Base-by-base conservation (phyloP, 75 land plant genomes). In the Pinus taeda region DNA sequence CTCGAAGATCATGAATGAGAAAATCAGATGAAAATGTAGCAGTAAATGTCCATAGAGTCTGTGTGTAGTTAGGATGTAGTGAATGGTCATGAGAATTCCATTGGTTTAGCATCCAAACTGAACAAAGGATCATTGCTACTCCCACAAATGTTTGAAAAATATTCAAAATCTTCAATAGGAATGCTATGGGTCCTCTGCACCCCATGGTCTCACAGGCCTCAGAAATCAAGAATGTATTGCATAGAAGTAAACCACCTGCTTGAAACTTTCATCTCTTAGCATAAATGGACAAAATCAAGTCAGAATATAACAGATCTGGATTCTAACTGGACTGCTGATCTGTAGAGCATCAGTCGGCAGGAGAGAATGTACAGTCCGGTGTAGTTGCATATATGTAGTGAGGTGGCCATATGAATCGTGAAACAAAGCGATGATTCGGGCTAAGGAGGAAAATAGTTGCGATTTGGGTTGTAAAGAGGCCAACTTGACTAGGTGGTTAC, bases 61-160 rank as follows among this genome's bases (percentile, higher is more conserved):
- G 85, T 4, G 80, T 65, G 39, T 33, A 5, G 42, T 65, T 65
- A 49, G 55, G 59, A 4, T 80, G 79, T 36, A 78, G 58, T n/a
- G 26, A 37, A 15, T 78, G 82, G 20, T 62, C 26, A 21, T 72
- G 80, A n/a, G 74, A 63, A 39, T 77, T 53, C 85, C 85, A 88
- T 2, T 79, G 86, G 58, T 79, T 73, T 8, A 89, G 80, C 85
- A 86, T 81, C 81, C 80, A 89, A 3, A 74, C 59, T 4, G 88
- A 86, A 72, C 86, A 89, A 13, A 89, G 14, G 15, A 89, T 57
- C 20, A 89, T 89, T 20, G 85, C 80, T 6, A 81, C 59, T 22
- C 88, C 91, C 12, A 80, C 22, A 70, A 86, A 89, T 2, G 78
- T 70, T 73, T 89, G 88, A 20, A 89, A 80, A 53, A 86, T 83